Base-by-base conservation (phyloP, 345 rosid genomes). In the Murraya paniculata region DNA sequence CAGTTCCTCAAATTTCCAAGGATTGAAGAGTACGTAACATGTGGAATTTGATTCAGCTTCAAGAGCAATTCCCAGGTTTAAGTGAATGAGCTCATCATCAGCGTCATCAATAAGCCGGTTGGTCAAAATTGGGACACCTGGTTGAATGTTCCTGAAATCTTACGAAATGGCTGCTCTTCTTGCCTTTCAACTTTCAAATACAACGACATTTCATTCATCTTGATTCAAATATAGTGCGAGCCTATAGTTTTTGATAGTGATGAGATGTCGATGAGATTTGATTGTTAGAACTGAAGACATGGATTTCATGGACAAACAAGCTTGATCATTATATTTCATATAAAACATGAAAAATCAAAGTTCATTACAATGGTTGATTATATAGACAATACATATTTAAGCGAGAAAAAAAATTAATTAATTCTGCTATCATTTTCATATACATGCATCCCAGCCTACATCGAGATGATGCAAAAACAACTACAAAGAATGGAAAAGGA, bases 1-100 rank as follows among this genome's bases (percentile, higher is more conserved):
- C 82, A 82, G 50, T 53, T 68, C 72, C 68, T 75, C 25, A 81
- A 85, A 70, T 72, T 85, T 57, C 84, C 88, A 2, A 82, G 88
- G 64, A 76, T 83, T 62, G 69, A 81, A 22, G 77, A 79, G 6
- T 81, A 64, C 74, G 10, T 73, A 38, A 30, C 64, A 53, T 70
- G 75, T 27, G 84, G 78, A 6, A 72, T 77, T 81, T 77, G 67
- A 33, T 77, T 39, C 80, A 58, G 62, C 27, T 72, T 55, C 80
- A 30, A 55, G 80, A 77, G 31, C 83, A 76, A 72, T 25, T 68
- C 1, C 83, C 80, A 14, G 74, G 71, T 36, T 36, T 71, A 75
- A 60, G 78, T 75, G 61, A 75, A 65, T 53, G 24, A 53, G 64
- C 68, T 39, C 30, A 69, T 69, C 30, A 13, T 77, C 31, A 58